Evolutionary conservation across 2,329 filamentous ascomycete genomes (phyloP).

Genomic region (Talaromyces sp.): DNA sequence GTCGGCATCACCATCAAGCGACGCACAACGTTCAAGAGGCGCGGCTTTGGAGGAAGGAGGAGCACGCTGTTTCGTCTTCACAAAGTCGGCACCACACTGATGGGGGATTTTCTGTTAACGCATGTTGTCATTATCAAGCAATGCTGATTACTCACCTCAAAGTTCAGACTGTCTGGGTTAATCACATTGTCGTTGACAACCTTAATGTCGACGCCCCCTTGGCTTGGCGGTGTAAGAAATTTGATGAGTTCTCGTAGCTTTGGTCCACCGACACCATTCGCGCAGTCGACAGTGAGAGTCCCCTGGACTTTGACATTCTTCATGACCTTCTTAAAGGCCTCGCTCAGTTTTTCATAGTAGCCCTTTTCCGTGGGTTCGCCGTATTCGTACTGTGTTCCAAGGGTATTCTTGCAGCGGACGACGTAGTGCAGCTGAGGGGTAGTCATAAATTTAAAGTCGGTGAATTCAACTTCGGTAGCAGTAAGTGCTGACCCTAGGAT

Average conservation of each 20-base stretch:
- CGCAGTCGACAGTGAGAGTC: conserved; percentile 80
- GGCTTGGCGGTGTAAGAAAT: conserved; percentile 61
- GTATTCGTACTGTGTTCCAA: conserved; percentile 80
- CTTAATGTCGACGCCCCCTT: conserved; percentile 71
- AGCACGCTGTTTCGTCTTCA: conserved; percentile 93
- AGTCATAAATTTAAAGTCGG: conserved; percentile 86
- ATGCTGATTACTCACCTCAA: conserved; percentile 57
- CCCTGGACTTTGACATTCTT: conserved; percentile 69
- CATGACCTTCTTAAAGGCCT: conserved; percentile 80
- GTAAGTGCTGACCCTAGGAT: conserved; percentile 75
- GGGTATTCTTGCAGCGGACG: conserved; percentile 88
- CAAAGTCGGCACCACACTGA: conserved; percentile 89
- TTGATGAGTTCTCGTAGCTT: conserved; percentile 85
- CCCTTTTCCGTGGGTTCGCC: conserved; percentile 83
- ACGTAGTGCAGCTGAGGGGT: conserved; percentile 98
- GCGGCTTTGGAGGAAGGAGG: conserved; percentile 76
- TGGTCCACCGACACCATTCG: conserved; percentile 92
- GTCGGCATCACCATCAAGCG: conserved; percentile 91
- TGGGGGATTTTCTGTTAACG: conserved; percentile 14
- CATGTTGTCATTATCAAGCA: not conserved
- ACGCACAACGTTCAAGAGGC: conserved; percentile 74
- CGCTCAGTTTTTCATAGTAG: conserved; percentile 88
- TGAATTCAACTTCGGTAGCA: conserved; percentile 66
- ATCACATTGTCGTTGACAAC: conserved; percentile 91
- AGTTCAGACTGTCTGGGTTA: conserved; percentile 81